Base-by-base conservation (phyloP, 2,329 filamentous ascomycete genomes). In the Aureobasidium sp. region DNA sequence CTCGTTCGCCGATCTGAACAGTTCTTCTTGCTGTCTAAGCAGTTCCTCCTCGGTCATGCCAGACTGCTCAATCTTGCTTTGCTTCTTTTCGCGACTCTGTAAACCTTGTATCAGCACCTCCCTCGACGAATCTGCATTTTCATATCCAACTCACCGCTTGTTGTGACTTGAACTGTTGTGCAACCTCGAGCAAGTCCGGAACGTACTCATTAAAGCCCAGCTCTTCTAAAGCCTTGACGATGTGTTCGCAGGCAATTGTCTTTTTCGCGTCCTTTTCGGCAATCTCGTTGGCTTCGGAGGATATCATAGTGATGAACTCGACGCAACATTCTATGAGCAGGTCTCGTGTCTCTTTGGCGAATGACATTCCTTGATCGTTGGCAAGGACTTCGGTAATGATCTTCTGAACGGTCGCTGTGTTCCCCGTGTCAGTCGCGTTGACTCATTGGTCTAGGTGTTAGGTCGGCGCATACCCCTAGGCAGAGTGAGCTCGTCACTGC, bases 191-290 rank as follows among this genome's bases (percentile, higher is more conserved):
- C 13, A 99, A 90, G 64, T 92, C 89, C 17, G 88, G 85, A 7
- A 99, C 89, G 72, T 97, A 99, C 69, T 96, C 92, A 10, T 87
- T 83, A 74, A 97, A 99, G 1, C 93, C 94, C 24, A 99, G 84
- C 70, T 96, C 90, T 69, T 93, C 89, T 46, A 99, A 83, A 0
- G 94, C 94, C 72, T 93, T 93, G 71, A 93, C 95, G 70, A 99
- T 95, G 78, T 99, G 94, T 71, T 99, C 94, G 75, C 91, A 96
- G 13, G 93, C 93, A 69, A 99, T 99, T 4, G 94, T 99, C 83
- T 99, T 99, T 81, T 99, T 99, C 55, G 92, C 91, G 72, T 99
- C 94, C 76, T 96, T 96, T 75, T 99, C 94, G 13, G 92, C 95
- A 67, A 99, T 99, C 71, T 99, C 94, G 76, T 99, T 99, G 65